phyloP scores from a whole-genome alignment of 192 early-diverging fungal species.

The Coemansia sp. region DNA sequence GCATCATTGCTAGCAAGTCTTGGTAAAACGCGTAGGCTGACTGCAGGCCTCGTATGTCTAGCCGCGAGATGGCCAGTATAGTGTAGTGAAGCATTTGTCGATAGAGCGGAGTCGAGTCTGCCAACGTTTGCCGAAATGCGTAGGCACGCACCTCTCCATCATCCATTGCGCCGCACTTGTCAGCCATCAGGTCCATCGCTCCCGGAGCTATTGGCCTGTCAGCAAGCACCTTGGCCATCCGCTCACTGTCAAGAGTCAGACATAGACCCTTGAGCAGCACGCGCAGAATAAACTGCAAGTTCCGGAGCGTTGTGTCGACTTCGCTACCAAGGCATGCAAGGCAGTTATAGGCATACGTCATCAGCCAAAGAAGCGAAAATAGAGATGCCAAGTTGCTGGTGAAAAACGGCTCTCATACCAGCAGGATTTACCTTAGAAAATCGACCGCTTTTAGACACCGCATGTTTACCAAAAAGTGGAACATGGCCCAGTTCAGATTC shows the following conservation, averaged over 20 bases:
- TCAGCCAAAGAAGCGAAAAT: not conserved
- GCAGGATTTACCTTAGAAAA: conserved; percentile 18
- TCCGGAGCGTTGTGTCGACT: conserved; percentile 29
- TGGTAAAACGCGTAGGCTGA: conserved; percentile 23
- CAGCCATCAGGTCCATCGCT: conserved; percentile 30
- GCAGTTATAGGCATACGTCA: no score
- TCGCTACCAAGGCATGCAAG: no score
- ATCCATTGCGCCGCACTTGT: conserved; percentile 29
- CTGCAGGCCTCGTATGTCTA: conserved; percentile 31
- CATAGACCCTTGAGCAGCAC: conserved; percentile 30
- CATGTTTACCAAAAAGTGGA: conserved; percentile 44
- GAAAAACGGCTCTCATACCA: not conserved
- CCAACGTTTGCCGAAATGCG: conserved; percentile 37
- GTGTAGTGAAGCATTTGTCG: conserved; percentile 38
- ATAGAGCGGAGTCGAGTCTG: conserved; percentile 24
- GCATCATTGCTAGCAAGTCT: conserved; percentile 26
- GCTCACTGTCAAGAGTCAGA: conserved; percentile 5
- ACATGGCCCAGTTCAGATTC: conserved; percentile 47
- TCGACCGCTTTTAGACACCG: conserved; percentile 50
- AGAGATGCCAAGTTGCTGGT: no score
- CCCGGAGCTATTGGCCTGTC: conserved; percentile 32
- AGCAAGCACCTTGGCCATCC: conserved; percentile 25
- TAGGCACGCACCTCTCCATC: conserved; percentile 37
- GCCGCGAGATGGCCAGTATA: conserved; percentile 25
- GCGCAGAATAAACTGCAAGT: conserved; percentile 38